Evolutionary conservation across 768 basidiomycete genomes (phyloP), one percentile per base, ranked within the genome.

Genomic region (Boletus rubropictus): DNA sequence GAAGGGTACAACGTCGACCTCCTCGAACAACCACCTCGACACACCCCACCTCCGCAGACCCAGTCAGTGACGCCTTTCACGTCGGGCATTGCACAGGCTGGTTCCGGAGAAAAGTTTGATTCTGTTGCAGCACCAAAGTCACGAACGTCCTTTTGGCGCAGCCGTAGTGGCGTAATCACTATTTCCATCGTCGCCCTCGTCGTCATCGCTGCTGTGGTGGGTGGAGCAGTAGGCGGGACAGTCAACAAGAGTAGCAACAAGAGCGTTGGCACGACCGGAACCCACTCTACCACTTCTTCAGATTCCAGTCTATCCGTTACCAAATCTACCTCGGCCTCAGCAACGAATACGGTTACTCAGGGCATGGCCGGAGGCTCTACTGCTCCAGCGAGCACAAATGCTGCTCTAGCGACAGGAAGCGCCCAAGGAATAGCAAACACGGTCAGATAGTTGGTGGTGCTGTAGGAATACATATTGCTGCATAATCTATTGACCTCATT

Each of bases 171-270:
- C 7, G 64, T 72, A 7, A 59, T 77, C 32, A 55, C 63, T 44
- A 57, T 77, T 15, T 49, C 62, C 45, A 34, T 78, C 42, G 53
- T 65, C 14, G 60, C 55, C 3, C 24, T 81, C 34, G 55, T 79
- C 24, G 50, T 79, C 42, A 44, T 82, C 35, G 80, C 65, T 1
- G 81, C 72, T 1, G 66, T 76, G 2, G 72, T 83, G 7, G 82
- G 80, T 1, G 82, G 80, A 18, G 80, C 72, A 0, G 81, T 81
- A 1, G 82, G 79, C 18, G 81, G 74, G 10, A 74, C 73, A 3
- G 60, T 65, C 0, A 59, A 62, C 10, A 66, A 69, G 50, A 56
- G 62, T 39, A 44, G 28, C 33, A 50, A 21, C 31, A 21, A 33
- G 11, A 37, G 2, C 1, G 29, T 33, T 10, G 12, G 0, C 4